Conservation (phyloP, 352 stramenopile genomes). For the Phytophthora rubi region DNA sequence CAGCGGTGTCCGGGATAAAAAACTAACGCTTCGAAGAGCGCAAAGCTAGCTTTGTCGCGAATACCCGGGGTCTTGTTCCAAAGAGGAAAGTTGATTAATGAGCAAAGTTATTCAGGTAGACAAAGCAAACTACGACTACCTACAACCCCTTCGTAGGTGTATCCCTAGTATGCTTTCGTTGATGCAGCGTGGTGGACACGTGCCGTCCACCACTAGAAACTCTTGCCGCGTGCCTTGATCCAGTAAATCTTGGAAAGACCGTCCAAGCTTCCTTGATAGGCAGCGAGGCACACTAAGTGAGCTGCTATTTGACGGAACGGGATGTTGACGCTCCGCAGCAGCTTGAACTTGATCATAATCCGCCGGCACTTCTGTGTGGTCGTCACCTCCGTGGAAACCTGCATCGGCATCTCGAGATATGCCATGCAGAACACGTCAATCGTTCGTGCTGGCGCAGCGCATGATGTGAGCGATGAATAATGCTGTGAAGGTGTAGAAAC, state of each 20-base stretch:
- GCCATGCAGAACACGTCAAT: too few relatives aligned
- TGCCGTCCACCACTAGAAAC: neutral
- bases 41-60: neutral
- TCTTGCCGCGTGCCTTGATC: neutral
- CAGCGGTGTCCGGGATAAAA: neutral
- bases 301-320: neutral
- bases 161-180: neutral
- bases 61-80: neutral
- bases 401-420: too few relatives aligned
- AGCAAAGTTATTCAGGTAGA: neutral
- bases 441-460: too few relatives aligned
- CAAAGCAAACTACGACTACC: neutral
- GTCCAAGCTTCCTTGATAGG: neutral
- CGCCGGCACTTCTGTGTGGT: neutral
- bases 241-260: neutral
- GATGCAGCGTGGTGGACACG: neutral
- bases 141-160: neutral
- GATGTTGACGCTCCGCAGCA: neutral
- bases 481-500: too few relatives aligned
- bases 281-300: neutral
- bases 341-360: neutral
- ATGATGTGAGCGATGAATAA: too few relatives aligned
- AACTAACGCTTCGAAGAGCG: neutral
- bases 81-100: neutral
- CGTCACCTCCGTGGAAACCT: too few relatives aligned